Evolutionary conservation across 192 early-diverging fungal species (phyloP).

Genomic region (Spizellomyces punctatus): DNA sequence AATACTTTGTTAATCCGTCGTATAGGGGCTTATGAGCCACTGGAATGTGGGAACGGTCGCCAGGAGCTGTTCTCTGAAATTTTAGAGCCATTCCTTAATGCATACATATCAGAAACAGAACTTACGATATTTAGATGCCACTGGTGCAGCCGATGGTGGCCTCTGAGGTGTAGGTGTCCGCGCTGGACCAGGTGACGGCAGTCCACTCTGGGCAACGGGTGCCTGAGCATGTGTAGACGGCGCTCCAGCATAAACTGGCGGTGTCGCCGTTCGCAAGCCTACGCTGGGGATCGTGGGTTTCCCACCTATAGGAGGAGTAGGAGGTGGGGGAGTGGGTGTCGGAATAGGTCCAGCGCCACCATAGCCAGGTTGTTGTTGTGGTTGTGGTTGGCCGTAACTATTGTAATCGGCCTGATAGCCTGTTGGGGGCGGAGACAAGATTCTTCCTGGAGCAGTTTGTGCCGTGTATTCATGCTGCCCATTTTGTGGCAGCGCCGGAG

Average conservation of each 20-base stretch:
- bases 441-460: too few species aligned
- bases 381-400: too few species aligned
- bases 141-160: constrained; percentile 1
- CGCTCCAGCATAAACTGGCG: neutral
- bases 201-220: too few species aligned
- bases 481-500: too few species aligned
- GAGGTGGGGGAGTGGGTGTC: neutral
- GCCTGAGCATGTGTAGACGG: neutral
- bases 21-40: constrained; percentile 65
- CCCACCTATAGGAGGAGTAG: constrained; percentile 1
- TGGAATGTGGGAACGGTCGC: constrained; percentile 85
- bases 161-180: neutral
- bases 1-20: constrained; percentile 50
- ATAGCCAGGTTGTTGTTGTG: too few species aligned
- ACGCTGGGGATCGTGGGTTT: neutral
- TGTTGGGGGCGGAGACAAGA: too few species aligned
- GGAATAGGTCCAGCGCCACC: too few species aligned
- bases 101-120: neutral
- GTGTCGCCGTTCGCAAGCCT: neutral
- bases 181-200: too few species aligned
- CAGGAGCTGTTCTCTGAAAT: constrained; percentile 54
- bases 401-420: too few species aligned
- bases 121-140: constrained; percentile 34
- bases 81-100: neutral
- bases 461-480: too few species aligned